A percentile compares a stretch with the other conserved stretches of the same genome.
Evolutionary conservation across 139 green algal genomes (phyloP).

Genomic region (Chlorella vulgaris): DNA sequence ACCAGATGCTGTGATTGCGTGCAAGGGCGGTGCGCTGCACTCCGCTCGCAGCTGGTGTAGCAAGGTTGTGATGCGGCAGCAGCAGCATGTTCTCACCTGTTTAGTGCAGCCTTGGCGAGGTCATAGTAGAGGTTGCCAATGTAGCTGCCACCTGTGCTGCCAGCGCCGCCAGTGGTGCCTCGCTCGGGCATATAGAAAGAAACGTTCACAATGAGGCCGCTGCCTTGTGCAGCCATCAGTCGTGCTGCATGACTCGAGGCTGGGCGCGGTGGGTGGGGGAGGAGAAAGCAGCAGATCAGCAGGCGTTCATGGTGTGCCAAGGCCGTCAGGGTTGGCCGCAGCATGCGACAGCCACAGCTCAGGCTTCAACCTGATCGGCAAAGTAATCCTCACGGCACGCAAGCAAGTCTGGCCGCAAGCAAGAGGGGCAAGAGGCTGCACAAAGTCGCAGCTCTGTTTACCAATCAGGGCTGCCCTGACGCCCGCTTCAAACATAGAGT

Average conservation of each 20-base stretch:
- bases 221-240: not conserved
- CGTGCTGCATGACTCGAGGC: conserved; percentile 4
- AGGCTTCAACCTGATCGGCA: too few relatives aligned
- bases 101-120: not conserved
- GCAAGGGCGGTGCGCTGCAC: too few relatives aligned
- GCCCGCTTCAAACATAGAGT: not conserved
- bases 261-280: not conserved
- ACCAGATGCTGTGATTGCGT: not conserved
- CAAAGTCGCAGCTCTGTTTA: conserved; percentile 5
- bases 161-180: not conserved
- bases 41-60: too few relatives aligned
- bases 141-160: not conserved
- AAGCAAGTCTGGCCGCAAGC: too few relatives aligned
- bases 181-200: not conserved
- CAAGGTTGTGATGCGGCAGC: too few relatives aligned
- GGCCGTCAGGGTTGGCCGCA: too few relatives aligned
- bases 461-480: conserved; percentile 4
- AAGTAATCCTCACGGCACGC: too few relatives aligned
- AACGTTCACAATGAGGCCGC: conserved; percentile 22
- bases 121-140: conserved; percentile 8
- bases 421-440: too few relatives aligned
- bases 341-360: too few relatives aligned
- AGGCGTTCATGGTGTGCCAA: not conserved
- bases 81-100: not conserved
- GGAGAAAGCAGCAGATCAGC: not conserved